Percentiles rank a stretch among this genome's conserved stretches.
phyloP scores from a whole-genome alignment of 2,329 filamentous ascomycete genomes.

The Neonectria ditissima region DNA sequence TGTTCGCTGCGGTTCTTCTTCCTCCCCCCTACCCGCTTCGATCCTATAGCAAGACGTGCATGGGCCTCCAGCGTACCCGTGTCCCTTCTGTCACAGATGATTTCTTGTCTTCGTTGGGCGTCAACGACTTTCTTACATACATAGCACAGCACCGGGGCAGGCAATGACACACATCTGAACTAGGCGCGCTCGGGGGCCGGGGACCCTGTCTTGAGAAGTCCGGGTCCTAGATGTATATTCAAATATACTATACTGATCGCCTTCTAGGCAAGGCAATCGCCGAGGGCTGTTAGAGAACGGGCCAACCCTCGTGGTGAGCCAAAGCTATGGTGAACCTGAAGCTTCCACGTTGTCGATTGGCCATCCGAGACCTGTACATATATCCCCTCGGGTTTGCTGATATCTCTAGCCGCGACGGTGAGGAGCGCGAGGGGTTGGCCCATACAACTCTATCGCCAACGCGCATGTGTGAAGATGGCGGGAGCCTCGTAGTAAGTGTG shows the following conservation, averaged over 20 bases:
- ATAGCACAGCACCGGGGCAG: slow-evolving; percentile 4
- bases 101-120: slow-evolving; percentile 5
- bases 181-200: neutral
- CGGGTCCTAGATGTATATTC: neutral
- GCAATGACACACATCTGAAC: slow-evolving; percentile 2
- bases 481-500: neutral
- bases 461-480: neutral
- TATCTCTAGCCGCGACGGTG: neutral
- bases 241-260: neutral
- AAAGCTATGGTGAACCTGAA: neutral
- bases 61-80: slow-evolving; percentile 25
- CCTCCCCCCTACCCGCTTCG: slow-evolving; percentile 3
- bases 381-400: slow-evolving; percentile 5
- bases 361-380: neutral
- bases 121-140: slow-evolving; percentile 11
- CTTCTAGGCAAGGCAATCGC: neutral
- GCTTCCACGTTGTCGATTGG: neutral
- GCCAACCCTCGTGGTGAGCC: neutral
- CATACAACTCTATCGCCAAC: slow-evolving; percentile 12
- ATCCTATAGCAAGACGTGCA: slow-evolving; percentile 21
- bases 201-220: neutral
- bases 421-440: slow-evolving; percentile 1
- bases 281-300: neutral
- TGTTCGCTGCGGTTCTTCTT: slow-evolving; percentile 9
- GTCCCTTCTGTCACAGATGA: slow-evolving; percentile 10